Conservation (phyloP, 1,284 basidiomycete species). For the Cryptococcus sp. region DNA sequence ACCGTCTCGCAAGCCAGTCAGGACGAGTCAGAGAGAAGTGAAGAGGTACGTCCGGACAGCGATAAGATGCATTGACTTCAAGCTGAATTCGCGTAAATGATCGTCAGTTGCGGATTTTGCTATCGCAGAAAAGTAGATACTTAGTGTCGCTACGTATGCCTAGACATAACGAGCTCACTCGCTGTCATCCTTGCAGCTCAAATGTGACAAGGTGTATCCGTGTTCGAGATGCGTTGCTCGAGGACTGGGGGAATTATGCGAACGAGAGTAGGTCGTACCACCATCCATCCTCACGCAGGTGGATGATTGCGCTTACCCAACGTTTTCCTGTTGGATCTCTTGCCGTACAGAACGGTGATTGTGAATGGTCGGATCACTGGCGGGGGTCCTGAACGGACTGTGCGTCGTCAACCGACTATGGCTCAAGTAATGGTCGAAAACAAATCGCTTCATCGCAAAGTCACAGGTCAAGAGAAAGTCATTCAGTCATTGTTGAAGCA, state of each 20-base stretch:
- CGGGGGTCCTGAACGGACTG: neutral
- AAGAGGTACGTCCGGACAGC: slow-evolving; percentile 3
- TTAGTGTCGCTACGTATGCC: neutral
- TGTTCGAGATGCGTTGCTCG: slow-evolving; percentile 11
- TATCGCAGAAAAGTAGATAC: slow-evolving; percentile 12
- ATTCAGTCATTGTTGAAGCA: slow-evolving; percentile 6
- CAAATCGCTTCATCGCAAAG: slow-evolving; percentile 11
- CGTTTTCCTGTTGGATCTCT: too few relatives aligned
- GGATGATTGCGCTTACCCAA: neutral
- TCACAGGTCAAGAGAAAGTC: slow-evolving; percentile 10
- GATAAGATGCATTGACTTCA: neutral
- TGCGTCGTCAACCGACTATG: slow-evolving; percentile 7
- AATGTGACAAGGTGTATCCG: slow-evolving; percentile 14
- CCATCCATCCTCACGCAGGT: neutral
- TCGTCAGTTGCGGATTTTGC: slow-evolving; percentile 12
- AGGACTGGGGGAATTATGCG: slow-evolving; percentile 12
- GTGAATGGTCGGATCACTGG: slow-evolving; percentile 11
- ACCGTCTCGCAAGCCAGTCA: slow-evolving; percentile 6
- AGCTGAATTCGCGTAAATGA: neutral
- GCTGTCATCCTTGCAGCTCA: slow-evolving; percentile 7
- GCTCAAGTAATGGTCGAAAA: slow-evolving; percentile 13
- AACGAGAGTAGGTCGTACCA: slow-evolving; percentile 8
- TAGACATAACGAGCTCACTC: neutral
- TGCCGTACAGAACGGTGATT: slow-evolving; percentile 7
- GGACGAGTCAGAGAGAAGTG: slow-evolving; percentile 10